phyloP scores from a whole-genome alignment of 768 basidiomycete genomes.

The Hericium coralloides region DNA sequence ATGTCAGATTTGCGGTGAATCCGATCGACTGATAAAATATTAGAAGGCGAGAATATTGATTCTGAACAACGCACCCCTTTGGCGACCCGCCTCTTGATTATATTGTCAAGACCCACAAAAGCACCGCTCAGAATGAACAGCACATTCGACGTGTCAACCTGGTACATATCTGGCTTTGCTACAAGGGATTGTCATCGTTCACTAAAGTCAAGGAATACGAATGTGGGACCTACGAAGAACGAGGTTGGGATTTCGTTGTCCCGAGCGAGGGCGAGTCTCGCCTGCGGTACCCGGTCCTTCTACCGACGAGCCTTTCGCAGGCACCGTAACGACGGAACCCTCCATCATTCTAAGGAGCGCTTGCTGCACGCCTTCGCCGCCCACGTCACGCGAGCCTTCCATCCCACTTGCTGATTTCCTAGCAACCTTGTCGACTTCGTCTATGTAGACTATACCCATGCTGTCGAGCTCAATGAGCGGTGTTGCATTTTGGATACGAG shows the following conservation, averaged over 20 bases:
- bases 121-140: constrained; percentile 95
- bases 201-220: not conserved
- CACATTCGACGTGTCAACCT: constrained; percentile 83
- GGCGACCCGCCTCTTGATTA: constrained; percentile 71
- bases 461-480: constrained; percentile 27
- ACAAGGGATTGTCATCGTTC: constrained; percentile 1
- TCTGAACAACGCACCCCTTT: constrained; percentile 59
- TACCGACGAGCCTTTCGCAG: constrained; percentile 51
- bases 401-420: constrained; percentile 47
- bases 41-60: not conserved
- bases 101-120: constrained; percentile 82
- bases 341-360: constrained; percentile 91
- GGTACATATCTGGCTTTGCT: constrained; percentile 60
- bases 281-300: constrained; percentile 37
- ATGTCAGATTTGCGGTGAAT: constrained; percentile 51
- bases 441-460: constrained; percentile 92
- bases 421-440: constrained; percentile 93
- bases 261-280: constrained; percentile 39
- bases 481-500: too few species aligned
- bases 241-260: constrained; percentile 38
- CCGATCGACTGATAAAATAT: constrained; percentile 69
- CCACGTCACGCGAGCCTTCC: constrained; percentile 78
- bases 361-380: constrained; percentile 95
- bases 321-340: constrained; percentile 77
- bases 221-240: constrained; percentile 16